Percentiles rank a stretch among this genome's conserved stretches.
These are phyloP conservation scores for Calonectria hawksworthii DNA, from an alignment of 2,329 filamentous ascomycete species.

Conservation along the genomic window DNA sequence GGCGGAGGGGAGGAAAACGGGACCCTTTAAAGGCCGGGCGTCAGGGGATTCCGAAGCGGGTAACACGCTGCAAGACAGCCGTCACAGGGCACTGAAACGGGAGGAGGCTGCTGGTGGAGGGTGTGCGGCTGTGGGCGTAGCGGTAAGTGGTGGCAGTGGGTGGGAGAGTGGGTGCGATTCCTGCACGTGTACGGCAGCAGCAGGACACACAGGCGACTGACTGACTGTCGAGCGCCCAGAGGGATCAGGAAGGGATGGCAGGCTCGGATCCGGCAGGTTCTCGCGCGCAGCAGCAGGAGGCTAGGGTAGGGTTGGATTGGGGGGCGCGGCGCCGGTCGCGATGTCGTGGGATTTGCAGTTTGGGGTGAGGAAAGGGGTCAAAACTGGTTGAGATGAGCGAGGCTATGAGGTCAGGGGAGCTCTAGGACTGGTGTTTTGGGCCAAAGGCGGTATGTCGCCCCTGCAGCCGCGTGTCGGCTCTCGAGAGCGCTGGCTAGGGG, in stretches of 20 bases:
- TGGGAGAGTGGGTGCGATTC: constrained; percentile 4
- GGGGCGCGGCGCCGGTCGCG: neutral
- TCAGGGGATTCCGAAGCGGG: constrained; percentile 14
- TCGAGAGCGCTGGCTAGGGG: constrained; percentile 1
- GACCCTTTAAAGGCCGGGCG: constrained; percentile 36
- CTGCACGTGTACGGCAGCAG: constrained; percentile 9
- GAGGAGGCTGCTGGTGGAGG: neutral
- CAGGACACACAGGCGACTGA: neutral
- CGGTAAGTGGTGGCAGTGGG: constrained; percentile 7
- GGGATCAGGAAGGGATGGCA: neutral
- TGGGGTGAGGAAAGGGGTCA: constrained; percentile 22
- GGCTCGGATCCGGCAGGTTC: neutral
- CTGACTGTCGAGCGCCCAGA: neutral
- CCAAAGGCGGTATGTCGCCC: constrained; percentile 29
- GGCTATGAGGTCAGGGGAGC: constrained; percentile 6
- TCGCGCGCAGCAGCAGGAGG: constrained; percentile 5
- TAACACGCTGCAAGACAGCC: constrained; percentile 11
- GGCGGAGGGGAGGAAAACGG: constrained; percentile 35
- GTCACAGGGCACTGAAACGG: constrained; percentile 8
- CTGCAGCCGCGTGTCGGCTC: constrained; percentile 25
- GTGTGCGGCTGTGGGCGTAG: constrained; percentile 6
- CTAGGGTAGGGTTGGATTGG: neutral
- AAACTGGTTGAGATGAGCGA: constrained; percentile 28
- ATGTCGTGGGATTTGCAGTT: constrained; percentile 1
- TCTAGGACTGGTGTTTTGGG: constrained; percentile 25